A percentile compares a stretch with the other conserved stretches of the same genome.
Evolutionary conservation across 306 rosid genomes (phyloP).

Genomic region (Cercis canadensis): DNA sequence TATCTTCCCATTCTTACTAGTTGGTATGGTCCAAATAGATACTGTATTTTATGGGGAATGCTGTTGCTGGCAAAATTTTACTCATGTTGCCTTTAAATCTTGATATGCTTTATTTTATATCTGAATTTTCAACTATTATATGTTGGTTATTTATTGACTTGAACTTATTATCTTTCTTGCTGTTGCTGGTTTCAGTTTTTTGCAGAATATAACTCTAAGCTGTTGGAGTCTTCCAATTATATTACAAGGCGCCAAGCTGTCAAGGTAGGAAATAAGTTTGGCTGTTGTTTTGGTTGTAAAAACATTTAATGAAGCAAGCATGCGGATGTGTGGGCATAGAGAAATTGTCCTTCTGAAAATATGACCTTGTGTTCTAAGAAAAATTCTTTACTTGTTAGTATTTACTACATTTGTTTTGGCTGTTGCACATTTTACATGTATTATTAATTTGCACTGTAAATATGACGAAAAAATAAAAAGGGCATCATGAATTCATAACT

Average conservation of each 20-base stretch:
- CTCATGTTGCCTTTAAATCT: conserved; percentile 18
- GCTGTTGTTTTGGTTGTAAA: conserved; percentile 19
- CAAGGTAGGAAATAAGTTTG: conserved; percentile 62
- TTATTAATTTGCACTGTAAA: conserved; percentile 6
- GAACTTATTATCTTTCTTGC: conserved; percentile 13
- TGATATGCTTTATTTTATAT: conserved; percentile 12
- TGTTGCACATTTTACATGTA: not conserved
- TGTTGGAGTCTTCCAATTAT: conserved; percentile 91
- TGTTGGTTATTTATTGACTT: conserved; percentile 27
- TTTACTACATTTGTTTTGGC: too few species aligned
- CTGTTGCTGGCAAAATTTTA: conserved; percentile 8
- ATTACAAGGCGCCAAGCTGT: conserved; percentile 98
- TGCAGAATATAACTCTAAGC: conserved; percentile 88
- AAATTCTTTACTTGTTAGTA: not conserved
- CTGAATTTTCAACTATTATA: conserved; percentile 1
- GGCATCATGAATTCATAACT: not conserved
- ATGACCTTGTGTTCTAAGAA: conserved; percentile 6
- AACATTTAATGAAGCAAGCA: conserved; percentile 23
- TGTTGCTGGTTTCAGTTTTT: conserved; percentile 70
- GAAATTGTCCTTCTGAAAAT: conserved; percentile 19
- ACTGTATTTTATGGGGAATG: conserved; percentile 16
- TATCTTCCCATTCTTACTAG: conserved; percentile 6
- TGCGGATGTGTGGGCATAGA: conserved; percentile 16
- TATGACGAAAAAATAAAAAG: conserved; percentile 4
- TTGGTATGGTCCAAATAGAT: not conserved